Conservation (phyloP, 139 green algal genomes). For the Closterium sp. region DNA sequence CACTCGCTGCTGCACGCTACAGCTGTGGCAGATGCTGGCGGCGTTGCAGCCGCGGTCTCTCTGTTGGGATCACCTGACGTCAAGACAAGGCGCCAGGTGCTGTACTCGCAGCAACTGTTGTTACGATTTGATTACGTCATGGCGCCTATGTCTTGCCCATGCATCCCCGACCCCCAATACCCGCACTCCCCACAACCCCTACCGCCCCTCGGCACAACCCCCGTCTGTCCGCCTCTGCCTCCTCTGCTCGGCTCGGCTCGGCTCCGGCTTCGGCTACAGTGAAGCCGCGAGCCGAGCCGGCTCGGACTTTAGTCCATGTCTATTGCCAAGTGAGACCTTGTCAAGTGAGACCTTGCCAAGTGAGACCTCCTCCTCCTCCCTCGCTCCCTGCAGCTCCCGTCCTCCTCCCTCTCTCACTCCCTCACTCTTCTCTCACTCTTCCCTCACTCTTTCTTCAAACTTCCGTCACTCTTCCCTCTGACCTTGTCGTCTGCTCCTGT, state of each 20-base stretch:
- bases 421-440: background rate
- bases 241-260: too few relatives aligned
- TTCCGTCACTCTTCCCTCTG: background rate
- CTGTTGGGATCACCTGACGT: background rate
- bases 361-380: too few relatives aligned
- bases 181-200: too few relatives aligned
- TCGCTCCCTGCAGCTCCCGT: background rate
- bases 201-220: too few relatives aligned
- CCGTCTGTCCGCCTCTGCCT: background rate
- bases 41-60: background rate
- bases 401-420: background rate
- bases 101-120: background rate
- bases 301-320: too few relatives aligned
- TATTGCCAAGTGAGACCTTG: too few relatives aligned
- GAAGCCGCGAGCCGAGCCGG: too few relatives aligned
- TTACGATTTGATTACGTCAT: background rate
- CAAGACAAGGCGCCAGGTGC: background rate
- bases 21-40: constrained; percentile 67
- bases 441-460: background rate
- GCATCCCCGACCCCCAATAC: background rate
- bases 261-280: too few relatives aligned
- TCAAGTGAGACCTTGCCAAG: too few relatives aligned
- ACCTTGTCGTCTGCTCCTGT: background rate
- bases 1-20: constrained; percentile 64
- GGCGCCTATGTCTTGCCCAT: too few relatives aligned